Percentiles rank a stretch among this genome's conserved stretches.
Evolutionary conservation across 306 rosid species (phyloP).

Genomic region (Hippophae tibetana): DNA sequence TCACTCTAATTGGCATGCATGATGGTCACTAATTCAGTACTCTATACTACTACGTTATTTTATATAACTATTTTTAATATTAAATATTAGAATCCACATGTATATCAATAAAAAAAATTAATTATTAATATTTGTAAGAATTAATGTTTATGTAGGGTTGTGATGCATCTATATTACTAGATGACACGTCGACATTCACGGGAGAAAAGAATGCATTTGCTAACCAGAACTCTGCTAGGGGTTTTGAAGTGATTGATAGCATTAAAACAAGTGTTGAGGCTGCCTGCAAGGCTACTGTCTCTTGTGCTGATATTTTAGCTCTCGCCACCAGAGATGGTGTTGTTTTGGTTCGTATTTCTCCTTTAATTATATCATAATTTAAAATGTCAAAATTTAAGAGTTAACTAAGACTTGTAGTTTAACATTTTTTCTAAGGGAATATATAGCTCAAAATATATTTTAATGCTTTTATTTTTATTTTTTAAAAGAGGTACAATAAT

Average conservation of each 20-base stretch:
- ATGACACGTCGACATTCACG: conserved; percentile 40
- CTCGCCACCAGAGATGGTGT: conserved; percentile 70
- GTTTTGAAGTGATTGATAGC: conserved; percentile 62
- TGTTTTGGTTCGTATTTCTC: conserved; percentile 24
- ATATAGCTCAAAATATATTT: too few species aligned
- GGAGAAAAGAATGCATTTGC: conserved; percentile 74
- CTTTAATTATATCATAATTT: background rate
- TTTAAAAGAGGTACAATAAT: too few species aligned
- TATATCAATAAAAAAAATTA: background rate
- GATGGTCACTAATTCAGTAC: background rate
- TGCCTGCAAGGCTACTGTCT: conserved; percentile 52
- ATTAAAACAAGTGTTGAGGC: conserved; percentile 63
- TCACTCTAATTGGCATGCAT: background rate
- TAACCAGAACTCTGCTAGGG: conserved; percentile 48
- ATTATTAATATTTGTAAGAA: background rate
- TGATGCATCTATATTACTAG: conserved; percentile 60
- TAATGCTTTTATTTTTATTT: too few species aligned
- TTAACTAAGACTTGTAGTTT: background rate
- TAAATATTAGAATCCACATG: too few species aligned
- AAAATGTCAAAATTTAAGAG: background rate
- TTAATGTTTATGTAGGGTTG: conserved; percentile 41
- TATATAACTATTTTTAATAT: background rate
- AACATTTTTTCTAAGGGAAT: too few species aligned
- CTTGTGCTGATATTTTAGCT: conserved; percentile 83
- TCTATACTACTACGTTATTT: background rate